Evolutionary conservation across 2,329 filamentous ascomycete genomes (phyloP), one percentile per base, ranked within the genome.

Genomic region (Colletotrichum sp.): DNA sequence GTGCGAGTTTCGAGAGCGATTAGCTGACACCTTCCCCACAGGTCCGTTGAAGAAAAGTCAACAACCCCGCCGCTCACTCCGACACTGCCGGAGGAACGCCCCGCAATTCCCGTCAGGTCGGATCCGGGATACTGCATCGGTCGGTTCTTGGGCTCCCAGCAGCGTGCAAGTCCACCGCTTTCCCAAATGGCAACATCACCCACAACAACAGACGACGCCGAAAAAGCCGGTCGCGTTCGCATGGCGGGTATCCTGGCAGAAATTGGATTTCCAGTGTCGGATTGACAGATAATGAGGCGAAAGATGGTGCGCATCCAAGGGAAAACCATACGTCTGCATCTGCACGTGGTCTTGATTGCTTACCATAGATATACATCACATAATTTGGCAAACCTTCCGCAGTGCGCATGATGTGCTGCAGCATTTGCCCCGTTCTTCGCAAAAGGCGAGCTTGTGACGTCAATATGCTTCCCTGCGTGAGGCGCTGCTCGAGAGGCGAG

Each of bases 21-120:
- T 32, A 10, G 56, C 27, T 27, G 12, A 30, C 16, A 34, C 9
- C 10, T 36, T 25, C 16, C 8, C 18, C n/a, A 16, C 28, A 62
- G 68, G 12, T 18, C 30, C 13, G 13, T 60, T n/a, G 70, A 13
- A 13, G 64, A 22, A 55, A 7, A 25, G 5, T 28, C 64, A 22
- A 69, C 58, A 27, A 52, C 43, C 27, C 70, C 74, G 64, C 64
- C 70, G 3, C 15, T 64, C 6, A 36, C 6, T 16, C 74, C 65
- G 28, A 48, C 58, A 4, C 16, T 10, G 15, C 58, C n/a, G 22
- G 18, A 48, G 13, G 58, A 65, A 6, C 74, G 70, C 34, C 74
- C 74, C 74, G n/a, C 58, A 58, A 74, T 76, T 48, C 58, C 74
- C 43, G 70, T 69, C 8, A 3, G 12, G 7, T 69, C 74, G 32